Evolutionary conservation across 495 filamentous ascomycete species (phyloP).

Genomic region (Alectoria sarmentosa): DNA sequence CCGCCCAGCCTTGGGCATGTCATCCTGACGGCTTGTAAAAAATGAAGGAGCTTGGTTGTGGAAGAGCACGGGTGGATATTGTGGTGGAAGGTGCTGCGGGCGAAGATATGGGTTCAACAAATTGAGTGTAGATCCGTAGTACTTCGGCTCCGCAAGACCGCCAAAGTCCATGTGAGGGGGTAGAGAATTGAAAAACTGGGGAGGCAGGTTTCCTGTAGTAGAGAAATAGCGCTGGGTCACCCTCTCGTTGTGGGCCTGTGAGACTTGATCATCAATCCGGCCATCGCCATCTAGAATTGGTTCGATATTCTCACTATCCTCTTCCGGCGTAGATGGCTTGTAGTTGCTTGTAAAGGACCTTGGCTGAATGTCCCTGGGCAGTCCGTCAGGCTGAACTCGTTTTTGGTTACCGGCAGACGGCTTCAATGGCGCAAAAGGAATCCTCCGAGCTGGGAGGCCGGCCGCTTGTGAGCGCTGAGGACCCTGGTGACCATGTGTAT

Average conservation of each 20-base stretch:
- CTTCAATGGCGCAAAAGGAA: not conserved
- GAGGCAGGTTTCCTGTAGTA: slow-evolving; percentile 28
- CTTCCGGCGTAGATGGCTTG: not conserved
- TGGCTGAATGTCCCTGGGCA: not conserved
- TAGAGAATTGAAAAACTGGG: slow-evolving; percentile 34
- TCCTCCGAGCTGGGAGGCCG: not conserved
- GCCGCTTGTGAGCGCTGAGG: not conserved
- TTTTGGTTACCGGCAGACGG: not conserved
- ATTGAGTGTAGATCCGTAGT: slow-evolving; percentile 34
- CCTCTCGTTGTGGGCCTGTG: slow-evolving; percentile 8
- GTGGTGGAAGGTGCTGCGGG: slow-evolving; percentile 10
- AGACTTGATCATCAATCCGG: slow-evolving; percentile 27
- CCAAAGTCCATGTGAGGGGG: slow-evolving; percentile 31
- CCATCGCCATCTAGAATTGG: slow-evolving; percentile 34
- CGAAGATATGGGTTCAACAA: slow-evolving; percentile 30
- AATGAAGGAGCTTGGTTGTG: slow-evolving; percentile 3
- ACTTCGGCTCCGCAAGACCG: slow-evolving; percentile 28
- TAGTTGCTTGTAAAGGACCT: not conserved
- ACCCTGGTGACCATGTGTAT: not conserved
- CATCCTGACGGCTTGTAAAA: not conserved
- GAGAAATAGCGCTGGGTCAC: slow-evolving; percentile 28
- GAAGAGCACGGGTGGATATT: not conserved
- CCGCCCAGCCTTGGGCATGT: not conserved
- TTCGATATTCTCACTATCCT: slow-evolving; percentile 42
- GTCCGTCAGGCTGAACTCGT: not conserved